phyloP scores from a whole-genome alignment of 2,329 filamentous ascomycete genomes.

The Colletotrichum limetticola region DNA sequence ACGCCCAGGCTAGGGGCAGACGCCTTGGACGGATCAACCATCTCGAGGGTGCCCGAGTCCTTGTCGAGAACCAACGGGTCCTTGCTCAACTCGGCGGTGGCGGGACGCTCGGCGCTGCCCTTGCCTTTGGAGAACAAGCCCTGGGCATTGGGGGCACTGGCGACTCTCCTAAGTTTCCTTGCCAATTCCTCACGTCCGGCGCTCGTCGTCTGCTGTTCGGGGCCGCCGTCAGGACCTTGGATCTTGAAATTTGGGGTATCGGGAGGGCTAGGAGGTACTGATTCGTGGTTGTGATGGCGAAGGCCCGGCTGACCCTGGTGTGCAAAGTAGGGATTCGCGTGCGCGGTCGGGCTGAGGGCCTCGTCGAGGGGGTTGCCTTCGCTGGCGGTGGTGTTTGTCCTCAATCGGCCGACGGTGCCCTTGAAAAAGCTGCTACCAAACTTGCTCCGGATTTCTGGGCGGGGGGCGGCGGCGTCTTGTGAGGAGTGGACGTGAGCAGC shows the following conservation, averaged over 20 bases:
- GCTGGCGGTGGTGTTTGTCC: conserved; percentile 90
- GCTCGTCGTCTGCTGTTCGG: conserved; percentile 75
- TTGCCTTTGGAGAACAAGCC: conserved; percentile 79
- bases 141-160: conserved; percentile 96
- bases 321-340: conserved; percentile 96
- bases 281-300: conserved; percentile 94
- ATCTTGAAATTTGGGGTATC: conserved; percentile 86
- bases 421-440: conserved; percentile 92
- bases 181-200: conserved; percentile 94
- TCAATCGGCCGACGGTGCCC: conserved; percentile 84
- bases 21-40: conserved; percentile 53
- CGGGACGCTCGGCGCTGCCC: conserved; percentile 73
- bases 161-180: conserved; percentile 90
- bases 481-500: conserved; percentile 51
- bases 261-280: conserved; percentile 90
- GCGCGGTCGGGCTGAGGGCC: conserved; percentile 87
- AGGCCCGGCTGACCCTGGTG: conserved; percentile 95
- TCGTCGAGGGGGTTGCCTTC: conserved; percentile 94
- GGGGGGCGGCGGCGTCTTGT: conserved; percentile 51
- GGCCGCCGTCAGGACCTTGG: conserved; percentile 72
- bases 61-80: conserved; percentile 75
- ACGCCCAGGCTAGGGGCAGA: conserved; percentile 42
- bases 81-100: conserved; percentile 87
- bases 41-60: conserved; percentile 57
- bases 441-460: conserved; percentile 61